Evolutionary conservation across 73 alveolate species (phyloP).

Genomic region (Effrenium voratum): DNA sequence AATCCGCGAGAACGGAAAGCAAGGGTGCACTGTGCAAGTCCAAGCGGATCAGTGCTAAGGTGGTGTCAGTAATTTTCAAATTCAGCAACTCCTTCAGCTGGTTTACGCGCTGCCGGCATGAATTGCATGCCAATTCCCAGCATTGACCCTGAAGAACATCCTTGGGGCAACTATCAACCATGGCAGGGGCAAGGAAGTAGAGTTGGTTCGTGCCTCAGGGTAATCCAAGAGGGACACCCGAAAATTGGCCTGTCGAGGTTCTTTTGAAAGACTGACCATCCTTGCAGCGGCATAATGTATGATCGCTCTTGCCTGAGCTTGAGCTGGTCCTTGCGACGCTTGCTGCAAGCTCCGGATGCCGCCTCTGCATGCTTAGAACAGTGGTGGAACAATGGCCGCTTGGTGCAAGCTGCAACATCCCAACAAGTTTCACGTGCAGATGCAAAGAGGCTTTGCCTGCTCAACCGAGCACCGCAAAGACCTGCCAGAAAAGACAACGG

Average conservation of each 20-base stretch:
- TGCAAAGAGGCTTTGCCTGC: no score
- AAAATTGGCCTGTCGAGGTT: background rate
- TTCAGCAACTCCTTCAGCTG: constrained; percentile 89
- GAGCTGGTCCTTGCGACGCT: no score
- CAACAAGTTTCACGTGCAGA: no score
- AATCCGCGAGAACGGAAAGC: background rate
- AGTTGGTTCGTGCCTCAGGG: constrained; percentile 23
- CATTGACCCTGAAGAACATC: background rate
- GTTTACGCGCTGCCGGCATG: constrained; percentile 75
- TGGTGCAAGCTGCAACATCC: no score
- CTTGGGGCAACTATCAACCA: background rate
- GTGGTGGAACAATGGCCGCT: no score
- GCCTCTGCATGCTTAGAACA: no score
- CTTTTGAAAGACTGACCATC: constrained; percentile 61
- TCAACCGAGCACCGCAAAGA: no score
- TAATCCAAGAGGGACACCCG: background rate
- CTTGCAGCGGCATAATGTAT: no score
- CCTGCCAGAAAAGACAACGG: no score
- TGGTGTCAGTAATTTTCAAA: constrained; percentile 27
- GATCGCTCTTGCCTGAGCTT: no score
- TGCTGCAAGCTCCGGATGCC: no score
- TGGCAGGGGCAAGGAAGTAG: constrained; percentile 85
- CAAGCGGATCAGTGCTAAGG: background rate
- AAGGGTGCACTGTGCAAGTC: background rate
- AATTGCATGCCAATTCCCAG: background rate